Conservation (phyloP, 2,329 filamentous ascomycete genomes). For the Colletotrichum sp. region DNA sequence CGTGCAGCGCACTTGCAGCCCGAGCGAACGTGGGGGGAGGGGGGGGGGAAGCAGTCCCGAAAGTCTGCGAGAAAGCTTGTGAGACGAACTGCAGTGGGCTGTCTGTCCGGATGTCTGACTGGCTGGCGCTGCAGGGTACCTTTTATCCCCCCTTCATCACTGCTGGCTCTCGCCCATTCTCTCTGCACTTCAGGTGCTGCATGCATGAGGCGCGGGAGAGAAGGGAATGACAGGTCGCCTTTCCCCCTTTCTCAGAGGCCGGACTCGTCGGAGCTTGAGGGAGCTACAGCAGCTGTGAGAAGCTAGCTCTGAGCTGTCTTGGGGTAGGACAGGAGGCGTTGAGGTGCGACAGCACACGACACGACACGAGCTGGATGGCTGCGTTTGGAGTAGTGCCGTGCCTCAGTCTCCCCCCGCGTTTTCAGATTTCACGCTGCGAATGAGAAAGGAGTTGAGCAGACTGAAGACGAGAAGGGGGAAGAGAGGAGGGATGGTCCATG, state of each 20-base stretch:
- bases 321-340: neutral
- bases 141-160: neutral
- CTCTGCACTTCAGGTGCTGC: neutral
- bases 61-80: conserved; percentile 12
- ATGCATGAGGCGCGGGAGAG: neutral
- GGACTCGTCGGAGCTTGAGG: neutral
- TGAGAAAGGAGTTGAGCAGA: neutral
- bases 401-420: neutral
- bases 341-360: neutral
- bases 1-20: conserved; percentile 5
- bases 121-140: neutral
- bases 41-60: neutral
- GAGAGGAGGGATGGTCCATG: neutral
- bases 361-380: neutral
- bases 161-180: neutral
- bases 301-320: neutral
- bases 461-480: neutral
- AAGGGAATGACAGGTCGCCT: neutral
- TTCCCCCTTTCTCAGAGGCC: neutral
- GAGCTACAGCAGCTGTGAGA: neutral
- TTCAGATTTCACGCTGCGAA: neutral
- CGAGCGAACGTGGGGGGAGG: conserved; percentile 9
- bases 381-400: neutral
- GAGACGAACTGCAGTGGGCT: conserved; percentile 4
- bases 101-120: neutral